Conservation (phyloP, 2,329 filamentous ascomycete species). For the Venturia oleaginea region DNA sequence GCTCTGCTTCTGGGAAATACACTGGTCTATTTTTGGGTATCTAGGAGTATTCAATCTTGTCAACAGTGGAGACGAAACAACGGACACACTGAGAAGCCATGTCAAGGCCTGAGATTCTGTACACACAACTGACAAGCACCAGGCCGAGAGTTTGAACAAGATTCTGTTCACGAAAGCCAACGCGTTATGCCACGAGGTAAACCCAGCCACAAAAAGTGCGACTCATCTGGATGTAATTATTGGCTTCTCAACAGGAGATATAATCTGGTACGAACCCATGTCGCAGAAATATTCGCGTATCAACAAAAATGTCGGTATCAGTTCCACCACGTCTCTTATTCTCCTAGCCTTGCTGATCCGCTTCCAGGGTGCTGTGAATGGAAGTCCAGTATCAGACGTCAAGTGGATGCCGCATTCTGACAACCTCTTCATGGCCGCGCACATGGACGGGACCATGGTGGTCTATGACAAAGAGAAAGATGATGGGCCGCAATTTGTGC, state of each 20-base stretch:
- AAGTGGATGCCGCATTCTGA: constrained; percentile 92
- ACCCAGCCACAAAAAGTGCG: constrained; percentile 66
- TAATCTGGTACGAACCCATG: constrained; percentile 97
- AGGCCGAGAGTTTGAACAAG: constrained; percentile 88
- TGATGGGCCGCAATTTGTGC: constrained; percentile 61
- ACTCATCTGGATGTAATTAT: constrained; percentile 85
- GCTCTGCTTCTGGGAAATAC: neutral
- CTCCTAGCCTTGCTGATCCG: neutral
- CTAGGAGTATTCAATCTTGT: neutral
- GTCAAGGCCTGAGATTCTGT: neutral
- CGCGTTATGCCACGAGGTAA: constrained; percentile 89
- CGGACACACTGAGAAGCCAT: neutral
- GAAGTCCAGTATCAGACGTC: constrained; percentile 76
- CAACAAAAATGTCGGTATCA: constrained; percentile 72
- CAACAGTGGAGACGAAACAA: neutral
- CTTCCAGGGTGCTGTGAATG: constrained; percentile 69
- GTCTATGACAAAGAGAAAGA: constrained; percentile 98
- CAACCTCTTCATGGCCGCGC: constrained; percentile 81
- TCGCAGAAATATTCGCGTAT: constrained; percentile 90
- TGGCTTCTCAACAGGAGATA: constrained; percentile 92
- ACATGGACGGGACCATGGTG: constrained; percentile 82
- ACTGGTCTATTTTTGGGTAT: neutral
- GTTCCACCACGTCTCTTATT: neutral
- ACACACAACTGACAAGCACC: constrained; percentile 13
- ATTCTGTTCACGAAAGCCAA: constrained; percentile 96